These are phyloP conservation scores for Zygosaccharomyces siamensis DNA, from an alignment of 805 yeast genomes.

Conservation along the genomic window DNA sequence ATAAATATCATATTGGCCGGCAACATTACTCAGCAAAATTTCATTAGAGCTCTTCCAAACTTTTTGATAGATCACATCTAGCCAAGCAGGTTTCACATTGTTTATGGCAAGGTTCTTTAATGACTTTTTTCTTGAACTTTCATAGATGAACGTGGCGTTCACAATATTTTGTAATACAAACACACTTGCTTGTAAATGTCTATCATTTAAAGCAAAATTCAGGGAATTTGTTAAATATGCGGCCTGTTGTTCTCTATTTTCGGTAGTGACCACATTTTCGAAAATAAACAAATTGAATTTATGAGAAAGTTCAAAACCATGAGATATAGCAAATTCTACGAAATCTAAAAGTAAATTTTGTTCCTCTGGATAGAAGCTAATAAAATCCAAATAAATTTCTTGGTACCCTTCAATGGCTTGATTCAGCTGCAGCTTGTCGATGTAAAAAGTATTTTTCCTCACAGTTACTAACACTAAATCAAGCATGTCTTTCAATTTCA, in stretches of 20 bases:
- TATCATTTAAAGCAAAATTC: constrained; percentile 44
- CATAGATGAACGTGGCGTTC: constrained; percentile 60
- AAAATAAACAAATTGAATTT: constrained; percentile 55
- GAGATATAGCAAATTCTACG: constrained; percentile 35
- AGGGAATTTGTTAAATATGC: constrained; percentile 49
- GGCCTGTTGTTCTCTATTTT: constrained; percentile 44
- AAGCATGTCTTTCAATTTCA: constrained; percentile 30
- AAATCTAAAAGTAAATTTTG: constrained; percentile 37
- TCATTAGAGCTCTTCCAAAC: constrained; percentile 69
- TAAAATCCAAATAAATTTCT: constrained; percentile 38
- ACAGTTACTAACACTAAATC: constrained; percentile 24
- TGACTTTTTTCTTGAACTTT: constrained; percentile 47
- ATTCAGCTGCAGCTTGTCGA: constrained; percentile 59
- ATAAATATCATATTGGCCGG: constrained; percentile 69
- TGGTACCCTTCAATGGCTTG: constrained; percentile 67
- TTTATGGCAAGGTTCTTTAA: constrained; percentile 37
- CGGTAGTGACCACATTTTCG: constrained; percentile 47
- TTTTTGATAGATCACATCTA: constrained; percentile 52
- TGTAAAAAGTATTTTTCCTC: constrained; percentile 26
- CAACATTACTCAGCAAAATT: constrained; percentile 40
- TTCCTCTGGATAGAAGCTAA: constrained; percentile 36
- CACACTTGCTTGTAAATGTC: constrained; percentile 50
- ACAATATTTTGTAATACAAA: constrained; percentile 59
- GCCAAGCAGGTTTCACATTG: constrained; percentile 50
- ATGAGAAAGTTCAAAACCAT: constrained; percentile 30